Percentiles rank a stretch among this genome's conserved stretches.
Evolutionary conservation across 352 stramenopile genomes (phyloP).

Genomic region (Phytopythium kandeliae): DNA sequence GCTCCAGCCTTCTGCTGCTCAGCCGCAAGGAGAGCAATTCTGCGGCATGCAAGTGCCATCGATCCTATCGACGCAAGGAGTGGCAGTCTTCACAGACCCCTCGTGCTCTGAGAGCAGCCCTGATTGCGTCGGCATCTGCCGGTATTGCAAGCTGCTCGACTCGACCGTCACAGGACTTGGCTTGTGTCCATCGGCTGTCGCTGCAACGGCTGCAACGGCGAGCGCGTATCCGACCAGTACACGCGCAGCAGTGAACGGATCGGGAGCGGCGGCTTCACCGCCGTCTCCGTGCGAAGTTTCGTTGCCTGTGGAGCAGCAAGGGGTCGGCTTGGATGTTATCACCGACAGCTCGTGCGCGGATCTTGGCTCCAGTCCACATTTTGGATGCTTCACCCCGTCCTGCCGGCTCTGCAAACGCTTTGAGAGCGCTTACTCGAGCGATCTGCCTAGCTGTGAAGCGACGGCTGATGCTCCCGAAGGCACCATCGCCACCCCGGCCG

Average conservation of each 20-base stretch:
- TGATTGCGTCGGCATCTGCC: slow-evolving; percentile 6
- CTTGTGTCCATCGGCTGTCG: slow-evolving; percentile 3
- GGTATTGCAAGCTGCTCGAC: slow-evolving; percentile 7
- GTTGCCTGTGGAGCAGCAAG: slow-evolving; percentile 1
- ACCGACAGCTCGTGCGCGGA: slow-evolving; percentile 8
- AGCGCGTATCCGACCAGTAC: neutral
- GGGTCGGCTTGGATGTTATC: slow-evolving; percentile 6
- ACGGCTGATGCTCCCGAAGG: neutral
- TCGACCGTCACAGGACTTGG: slow-evolving; percentile 3
- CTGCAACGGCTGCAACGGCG: neutral
- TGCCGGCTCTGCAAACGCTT: slow-evolving; percentile 20
- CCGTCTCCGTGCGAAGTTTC: neutral
- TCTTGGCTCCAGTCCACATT: neutral
- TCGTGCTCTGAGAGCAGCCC: slow-evolving; percentile 1
- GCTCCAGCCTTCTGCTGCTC: neutral
- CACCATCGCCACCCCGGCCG: neutral
- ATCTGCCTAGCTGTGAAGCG: neutral
- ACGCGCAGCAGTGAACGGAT: neutral
- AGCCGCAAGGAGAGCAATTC: neutral
- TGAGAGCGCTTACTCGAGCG: slow-evolving; percentile 7
- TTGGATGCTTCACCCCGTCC: slow-evolving; percentile 4
- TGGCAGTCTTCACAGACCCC: neutral
- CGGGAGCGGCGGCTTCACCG: neutral
- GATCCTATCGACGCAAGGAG: neutral
- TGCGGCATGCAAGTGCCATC: neutral